phyloP scores from a whole-genome alignment of 2,329 filamentous ascomycete genomes.

The Colletotrichum viniferum region DNA sequence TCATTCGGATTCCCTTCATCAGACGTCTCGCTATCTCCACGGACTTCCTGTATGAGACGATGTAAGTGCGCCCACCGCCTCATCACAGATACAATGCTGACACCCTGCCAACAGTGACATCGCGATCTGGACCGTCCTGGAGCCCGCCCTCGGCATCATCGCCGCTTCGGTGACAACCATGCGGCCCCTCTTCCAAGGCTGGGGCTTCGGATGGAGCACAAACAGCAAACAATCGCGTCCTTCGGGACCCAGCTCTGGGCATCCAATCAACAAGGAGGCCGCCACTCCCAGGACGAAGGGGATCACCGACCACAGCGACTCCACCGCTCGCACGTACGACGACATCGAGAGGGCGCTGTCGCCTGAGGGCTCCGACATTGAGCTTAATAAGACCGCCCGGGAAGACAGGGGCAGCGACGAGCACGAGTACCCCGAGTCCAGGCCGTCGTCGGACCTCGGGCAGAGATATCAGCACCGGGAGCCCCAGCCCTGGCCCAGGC shows the following conservation, averaged over 20 bases:
- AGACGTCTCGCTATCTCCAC: constrained; percentile 28
- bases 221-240: constrained; percentile 17
- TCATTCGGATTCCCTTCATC: constrained; percentile 40
- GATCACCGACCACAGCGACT: neutral
- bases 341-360: constrained; percentile 8
- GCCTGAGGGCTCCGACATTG: constrained; percentile 10
- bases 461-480: neutral
- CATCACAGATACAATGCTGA: neutral
- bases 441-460: constrained; percentile 12
- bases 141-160: constrained; percentile 37
- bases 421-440: neutral
- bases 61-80: constrained; percentile 25
- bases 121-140: constrained; percentile 34
- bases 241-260: neutral
- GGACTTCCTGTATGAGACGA: constrained; percentile 34
- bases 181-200: constrained; percentile 33
- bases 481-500: neutral
- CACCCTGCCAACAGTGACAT: constrained; percentile 29
- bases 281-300: neutral
- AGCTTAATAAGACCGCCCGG: constrained; percentile 12
- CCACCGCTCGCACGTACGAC: constrained; percentile 1
- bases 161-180: constrained; percentile 35
- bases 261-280: neutral
- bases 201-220: constrained; percentile 25
- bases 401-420: neutral